phyloP scores from a whole-genome alignment of 169 alveolate species.

The Babesia caballi region DNA sequence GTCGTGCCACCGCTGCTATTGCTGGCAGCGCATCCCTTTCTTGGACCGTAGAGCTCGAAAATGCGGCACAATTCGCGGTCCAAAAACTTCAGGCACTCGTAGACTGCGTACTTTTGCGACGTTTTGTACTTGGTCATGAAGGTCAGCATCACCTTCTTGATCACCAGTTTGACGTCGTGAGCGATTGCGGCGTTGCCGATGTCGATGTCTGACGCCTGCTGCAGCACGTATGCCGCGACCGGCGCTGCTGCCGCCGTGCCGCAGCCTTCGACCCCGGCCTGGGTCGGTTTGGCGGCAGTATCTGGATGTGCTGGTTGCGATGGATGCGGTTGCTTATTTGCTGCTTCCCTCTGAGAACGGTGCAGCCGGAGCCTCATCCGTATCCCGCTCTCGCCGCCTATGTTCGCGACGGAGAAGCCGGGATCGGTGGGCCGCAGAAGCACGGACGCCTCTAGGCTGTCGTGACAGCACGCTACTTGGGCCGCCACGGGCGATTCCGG shows the following conservation, averaged over 20 bases:
- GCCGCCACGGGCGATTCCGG: background rate
- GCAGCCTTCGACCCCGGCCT: background rate
- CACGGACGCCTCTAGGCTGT: background rate
- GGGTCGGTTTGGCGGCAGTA: background rate
- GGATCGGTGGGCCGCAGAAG: constrained; percentile 55
- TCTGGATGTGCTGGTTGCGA: background rate
- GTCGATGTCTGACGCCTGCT: constrained; percentile 22
- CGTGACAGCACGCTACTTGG: background rate
- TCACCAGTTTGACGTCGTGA: constrained; percentile 29
- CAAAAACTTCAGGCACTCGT: constrained; percentile 53
- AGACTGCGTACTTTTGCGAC: constrained; percentile 24
- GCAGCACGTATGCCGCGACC: background rate
- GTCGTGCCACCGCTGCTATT: background rate
- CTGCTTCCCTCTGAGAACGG: background rate
- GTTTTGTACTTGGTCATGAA: constrained; percentile 21
- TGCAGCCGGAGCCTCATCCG: constrained; percentile 1
- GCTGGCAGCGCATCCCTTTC: background rate
- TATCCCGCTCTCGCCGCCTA: constrained; percentile 17
- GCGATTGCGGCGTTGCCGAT: constrained; percentile 3
- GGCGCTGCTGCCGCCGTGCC: background rate
- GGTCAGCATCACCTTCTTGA: constrained; percentile 45
- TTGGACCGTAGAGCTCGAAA: constrained; percentile 11
- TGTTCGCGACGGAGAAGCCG: constrained; percentile 19
- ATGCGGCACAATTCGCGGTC: constrained; percentile 42
- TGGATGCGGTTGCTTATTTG: background rate